Evolutionary conservation across 179 eudicot genomes (phyloP).

Genomic region (Sideroxylon spinosum): DNA sequence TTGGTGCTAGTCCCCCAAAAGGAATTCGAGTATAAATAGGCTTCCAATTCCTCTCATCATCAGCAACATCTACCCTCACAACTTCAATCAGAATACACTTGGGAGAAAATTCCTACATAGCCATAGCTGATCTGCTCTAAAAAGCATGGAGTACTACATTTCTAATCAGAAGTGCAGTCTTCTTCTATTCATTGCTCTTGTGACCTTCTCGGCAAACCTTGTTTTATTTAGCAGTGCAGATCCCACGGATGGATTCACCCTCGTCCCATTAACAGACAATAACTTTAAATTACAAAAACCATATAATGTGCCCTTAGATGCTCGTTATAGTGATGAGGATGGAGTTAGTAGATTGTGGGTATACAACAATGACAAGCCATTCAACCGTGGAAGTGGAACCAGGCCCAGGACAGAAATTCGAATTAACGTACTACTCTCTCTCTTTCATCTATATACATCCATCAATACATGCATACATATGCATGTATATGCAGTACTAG

Average conservation of each 20-base stretch:
- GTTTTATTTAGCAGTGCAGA: neutral
- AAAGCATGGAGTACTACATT: no score
- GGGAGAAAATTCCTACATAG: no score
- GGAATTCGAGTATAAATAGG: no score
- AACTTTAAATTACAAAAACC: neutral
- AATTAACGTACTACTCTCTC: slow-evolving; percentile 1
- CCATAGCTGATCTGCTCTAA: no score
- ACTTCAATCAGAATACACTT: no score
- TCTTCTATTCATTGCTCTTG: neutral
- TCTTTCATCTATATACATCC: neutral
- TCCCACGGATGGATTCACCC: slow-evolving; percentile 4
- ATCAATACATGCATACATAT: no score
- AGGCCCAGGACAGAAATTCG: slow-evolving; percentile 1
- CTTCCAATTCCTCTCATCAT: no score
- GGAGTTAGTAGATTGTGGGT: neutral
- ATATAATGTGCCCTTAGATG: neutral
- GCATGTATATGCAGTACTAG: no score
- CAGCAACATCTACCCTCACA: no score
- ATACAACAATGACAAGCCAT: slow-evolving; percentile 5
- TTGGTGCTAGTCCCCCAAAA: no score
- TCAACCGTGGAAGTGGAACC: neutral
- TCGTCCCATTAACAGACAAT: neutral
- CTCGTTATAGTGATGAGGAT: neutral
- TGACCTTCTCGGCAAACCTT: neutral
- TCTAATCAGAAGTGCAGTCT: neutral